phyloP scores from a whole-genome alignment of 495 filamentous ascomycete species.

The Antarctomyces pellizariae region DNA sequence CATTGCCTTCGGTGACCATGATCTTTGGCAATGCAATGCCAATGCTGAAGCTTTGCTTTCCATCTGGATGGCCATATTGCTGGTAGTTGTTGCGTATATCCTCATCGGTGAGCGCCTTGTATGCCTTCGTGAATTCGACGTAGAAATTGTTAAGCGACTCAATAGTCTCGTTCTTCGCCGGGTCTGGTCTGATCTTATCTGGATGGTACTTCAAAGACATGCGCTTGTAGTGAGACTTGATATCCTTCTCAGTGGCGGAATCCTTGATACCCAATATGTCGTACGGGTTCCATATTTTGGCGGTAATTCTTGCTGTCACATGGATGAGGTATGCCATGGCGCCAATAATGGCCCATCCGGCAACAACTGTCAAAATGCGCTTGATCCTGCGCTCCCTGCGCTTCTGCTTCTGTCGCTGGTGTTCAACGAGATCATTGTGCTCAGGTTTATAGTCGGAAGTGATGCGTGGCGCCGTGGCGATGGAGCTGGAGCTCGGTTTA shows the following conservation, averaged over 20 bases:
- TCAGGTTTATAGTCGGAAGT: slow-evolving; percentile 55
- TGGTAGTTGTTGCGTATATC: slow-evolving; percentile 91
- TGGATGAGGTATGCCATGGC: slow-evolving; percentile 83
- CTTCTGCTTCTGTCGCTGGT: slow-evolving; percentile 67
- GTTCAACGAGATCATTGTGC: slow-evolving; percentile 63
- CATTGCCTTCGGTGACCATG: slow-evolving; percentile 79
- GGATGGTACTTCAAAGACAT: slow-evolving; percentile 77
- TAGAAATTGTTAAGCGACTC: slow-evolving; percentile 70
- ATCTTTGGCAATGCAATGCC: slow-evolving; percentile 89
- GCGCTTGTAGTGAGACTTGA: slow-evolving; percentile 69
- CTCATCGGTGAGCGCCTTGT: slow-evolving; percentile 91
- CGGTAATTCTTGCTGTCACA: slow-evolving; percentile 43
- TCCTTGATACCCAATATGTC: slow-evolving; percentile 70
- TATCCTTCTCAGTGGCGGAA: slow-evolving; percentile 65
- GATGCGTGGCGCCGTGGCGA: slow-evolving; percentile 22
- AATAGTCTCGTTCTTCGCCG: slow-evolving; percentile 67
- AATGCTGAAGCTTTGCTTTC: slow-evolving; percentile 94
- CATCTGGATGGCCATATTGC: slow-evolving; percentile 88
- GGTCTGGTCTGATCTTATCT: slow-evolving; percentile 68
- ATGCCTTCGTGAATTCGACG: slow-evolving; percentile 88
- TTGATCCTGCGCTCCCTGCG: slow-evolving; percentile 77
- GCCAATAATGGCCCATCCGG: slow-evolving; percentile 67
- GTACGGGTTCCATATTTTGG: slow-evolving; percentile 91
- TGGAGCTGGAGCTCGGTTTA: slow-evolving; percentile 49
- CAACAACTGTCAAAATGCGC: slow-evolving; percentile 48